Evolutionary conservation across 83 land plant species (phyloP).

Genomic region (Diphasiastrum complanatum): DNA sequence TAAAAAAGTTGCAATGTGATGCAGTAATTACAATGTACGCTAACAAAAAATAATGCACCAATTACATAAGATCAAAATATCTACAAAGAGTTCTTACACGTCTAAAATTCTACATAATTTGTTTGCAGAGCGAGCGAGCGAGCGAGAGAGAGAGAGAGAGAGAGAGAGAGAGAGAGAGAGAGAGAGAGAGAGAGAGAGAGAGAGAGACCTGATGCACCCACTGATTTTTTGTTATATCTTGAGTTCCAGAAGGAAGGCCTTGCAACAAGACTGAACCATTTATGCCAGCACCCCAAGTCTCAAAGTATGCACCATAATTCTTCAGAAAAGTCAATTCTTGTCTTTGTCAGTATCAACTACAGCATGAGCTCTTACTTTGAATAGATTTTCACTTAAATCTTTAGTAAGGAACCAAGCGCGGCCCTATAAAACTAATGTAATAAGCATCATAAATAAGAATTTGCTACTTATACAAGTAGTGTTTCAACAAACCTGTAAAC

Average conservation of each 20-base stretch:
- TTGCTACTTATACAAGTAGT: background rate
- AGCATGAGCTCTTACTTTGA: background rate
- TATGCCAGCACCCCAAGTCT: constrained; percentile 34
- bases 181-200: too few species aligned
- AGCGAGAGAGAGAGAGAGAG: too few species aligned
- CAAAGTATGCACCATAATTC: constrained; percentile 28
- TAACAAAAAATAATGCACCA: too few species aligned
- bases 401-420: background rate
- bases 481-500: constrained; percentile 52
- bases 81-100: too few species aligned
- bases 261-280: constrained; percentile 21
- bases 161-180: too few species aligned
- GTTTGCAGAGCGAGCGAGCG: too few species aligned
- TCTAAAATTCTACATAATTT: too few species aligned
- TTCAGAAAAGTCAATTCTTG: background rate
- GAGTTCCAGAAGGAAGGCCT: constrained; percentile 26
- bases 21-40: too few species aligned
- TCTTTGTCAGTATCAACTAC: background rate
- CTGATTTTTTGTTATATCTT: constrained; percentile 13
- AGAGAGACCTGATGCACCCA: constrained; percentile 28
- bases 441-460: background rate
- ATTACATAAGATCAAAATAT: too few species aligned
- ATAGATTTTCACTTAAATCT: background rate
- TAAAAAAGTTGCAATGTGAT: too few species aligned
- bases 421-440: background rate